These are phyloP conservation scores for Pichia pseudocactophila DNA, from an alignment of 805 yeast genomes.

Conservation along the genomic window DNA sequence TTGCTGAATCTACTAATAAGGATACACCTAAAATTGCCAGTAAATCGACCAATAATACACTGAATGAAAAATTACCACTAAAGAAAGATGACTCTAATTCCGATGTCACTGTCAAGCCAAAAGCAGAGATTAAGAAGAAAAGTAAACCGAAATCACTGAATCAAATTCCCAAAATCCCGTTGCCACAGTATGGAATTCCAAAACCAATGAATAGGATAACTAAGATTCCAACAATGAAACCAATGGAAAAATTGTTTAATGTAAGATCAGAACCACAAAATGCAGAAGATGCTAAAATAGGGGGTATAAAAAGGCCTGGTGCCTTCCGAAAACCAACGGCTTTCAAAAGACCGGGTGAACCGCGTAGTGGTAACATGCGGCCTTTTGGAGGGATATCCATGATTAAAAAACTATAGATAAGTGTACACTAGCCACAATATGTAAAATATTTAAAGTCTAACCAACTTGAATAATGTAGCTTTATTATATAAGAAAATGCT, in stretches of 20 bases:
- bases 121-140: constrained; percentile 1
- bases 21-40: too few species aligned
- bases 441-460: too few species aligned
- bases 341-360: constrained; percentile 22
- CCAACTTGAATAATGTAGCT: too few species aligned
- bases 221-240: constrained; percentile 8
- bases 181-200: constrained; percentile 28
- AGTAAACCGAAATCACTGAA: constrained; percentile 1
- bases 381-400: constrained; percentile 7
- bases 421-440: not conserved
- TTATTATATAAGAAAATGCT: too few species aligned
- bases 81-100: too few species aligned
- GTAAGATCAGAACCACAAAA: constrained; percentile 1
- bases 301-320: constrained; percentile 12
- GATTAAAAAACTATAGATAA: not conserved
- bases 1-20: too few species aligned
- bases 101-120: too few species aligned
- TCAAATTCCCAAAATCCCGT: constrained; percentile 17
- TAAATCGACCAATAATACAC: too few species aligned
- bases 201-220: constrained; percentile 11
- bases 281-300: not conserved
- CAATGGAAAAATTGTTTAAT: constrained; percentile 3
- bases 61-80: too few species aligned
- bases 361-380: not conserved
- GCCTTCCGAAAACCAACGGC: constrained; percentile 27